Evolutionary conservation across 306 rosid species (phyloP), one percentile per base, ranked within the genome.

Genomic region (Cicer arietinum): DNA sequence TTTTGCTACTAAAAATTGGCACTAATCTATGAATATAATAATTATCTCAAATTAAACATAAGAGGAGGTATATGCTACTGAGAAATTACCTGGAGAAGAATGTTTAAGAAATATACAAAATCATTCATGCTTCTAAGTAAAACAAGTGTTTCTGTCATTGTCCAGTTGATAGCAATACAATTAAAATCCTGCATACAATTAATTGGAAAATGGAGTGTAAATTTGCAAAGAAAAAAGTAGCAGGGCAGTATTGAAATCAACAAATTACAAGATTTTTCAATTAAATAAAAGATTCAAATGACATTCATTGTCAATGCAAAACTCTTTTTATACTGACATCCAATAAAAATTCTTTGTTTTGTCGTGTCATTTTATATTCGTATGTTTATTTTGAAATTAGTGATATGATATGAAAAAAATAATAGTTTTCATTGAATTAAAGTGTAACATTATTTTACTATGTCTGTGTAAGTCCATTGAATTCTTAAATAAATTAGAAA

Each of bases 31-130:
- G 30, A 25, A 2, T 25, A 2, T 2, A 25, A 25, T 25, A 25
- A 2, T 25, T 2, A 25, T 2, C 30, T 25, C 30, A 67, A 57
- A 68, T 45, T 58, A 9, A 42, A 42, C 45, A 42, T 42, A 6
- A 2, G 43, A 7, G 42, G 6, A 14, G 61, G 52, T 25, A 10
- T 12, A 5, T 45, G 48, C 3, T 3, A 13, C 2, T 3, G 16
- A 74, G 50, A 71, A 64, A 48, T 60, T 87, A 92, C 98, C 95
- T 90, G 96, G 51, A 93, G 95, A 83, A 93, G 81, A 53, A 93
- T 88, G 81, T 93, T 83, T 17, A 93, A 53, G 51, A 89, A 67
- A 84, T 84, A 86, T 16, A 93, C 44, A 47, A 85, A n/a, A 89
- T 93, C 98, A 22, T 88, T 88, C 59, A 93, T 6, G 80, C 92